phyloP scores from a whole-genome alignment of 1,139 yeast species.

The Blastobotrys ciferrii region DNA sequence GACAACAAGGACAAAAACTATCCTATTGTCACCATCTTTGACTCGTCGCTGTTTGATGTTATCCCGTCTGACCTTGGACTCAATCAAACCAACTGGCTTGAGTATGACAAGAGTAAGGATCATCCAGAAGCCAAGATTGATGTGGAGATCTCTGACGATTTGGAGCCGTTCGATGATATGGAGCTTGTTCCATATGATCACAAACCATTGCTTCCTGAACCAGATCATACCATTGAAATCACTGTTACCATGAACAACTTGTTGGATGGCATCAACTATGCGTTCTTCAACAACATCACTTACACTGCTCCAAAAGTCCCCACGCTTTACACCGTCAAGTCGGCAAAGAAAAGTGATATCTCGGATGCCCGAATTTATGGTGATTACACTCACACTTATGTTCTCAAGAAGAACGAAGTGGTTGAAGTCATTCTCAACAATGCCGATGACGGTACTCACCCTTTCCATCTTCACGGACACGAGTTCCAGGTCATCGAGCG shows the following conservation, averaged over 20 bases:
- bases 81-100: slow-evolving; percentile 71
- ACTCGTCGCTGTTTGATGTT: slow-evolving; percentile 74
- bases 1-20: slow-evolving; percentile 57
- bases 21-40: slow-evolving; percentile 76
- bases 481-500: slow-evolving; percentile 66
- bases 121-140: slow-evolving; percentile 48
- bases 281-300: slow-evolving; percentile 84
- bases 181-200: slow-evolving; percentile 56
- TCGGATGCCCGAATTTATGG: slow-evolving; percentile 67
- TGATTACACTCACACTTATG: slow-evolving; percentile 68
- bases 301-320: slow-evolving; percentile 82
- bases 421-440: slow-evolving; percentile 70
- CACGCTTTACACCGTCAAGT: slow-evolving; percentile 67
- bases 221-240: slow-evolving; percentile 63
- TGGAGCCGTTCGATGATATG: slow-evolving; percentile 51
- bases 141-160: slow-evolving; percentile 38
- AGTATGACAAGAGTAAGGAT: slow-evolving; percentile 50
- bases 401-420: slow-evolving; percentile 61
- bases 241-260: slow-evolving; percentile 77
- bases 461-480: slow-evolving; percentile 89
- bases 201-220: slow-evolving; percentile 53
- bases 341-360: slow-evolving; percentile 59
- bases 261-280: slow-evolving; percentile 80
- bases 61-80: slow-evolving; percentile 60
- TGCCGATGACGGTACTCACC: slow-evolving; percentile 74